Percentiles rank a stretch among this genome's conserved stretches.
phyloP scores from a whole-genome alignment of 768 basidiomycete genomes.

The Agrocybe praecox region DNA sequence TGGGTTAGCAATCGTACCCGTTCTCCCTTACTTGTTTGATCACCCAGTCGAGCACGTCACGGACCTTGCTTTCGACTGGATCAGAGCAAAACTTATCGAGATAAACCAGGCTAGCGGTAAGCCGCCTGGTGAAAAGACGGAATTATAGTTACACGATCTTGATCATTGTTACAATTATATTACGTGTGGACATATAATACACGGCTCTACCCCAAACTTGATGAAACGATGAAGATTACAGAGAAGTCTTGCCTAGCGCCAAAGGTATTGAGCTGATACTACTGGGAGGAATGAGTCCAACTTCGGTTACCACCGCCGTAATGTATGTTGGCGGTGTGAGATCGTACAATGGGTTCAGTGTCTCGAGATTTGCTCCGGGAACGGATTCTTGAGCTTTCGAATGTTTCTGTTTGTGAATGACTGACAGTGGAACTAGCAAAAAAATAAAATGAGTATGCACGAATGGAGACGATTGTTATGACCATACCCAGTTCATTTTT shows the following conservation, averaged over 20 bases:
- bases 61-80: conserved; percentile 71
- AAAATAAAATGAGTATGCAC: not conserved
- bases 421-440: conserved; percentile 35
- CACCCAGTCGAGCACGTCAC: conserved; percentile 77
- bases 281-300: conserved; percentile 91
- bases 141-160: conserved; percentile 26
- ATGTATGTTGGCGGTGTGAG: conserved; percentile 90
- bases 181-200: not conserved
- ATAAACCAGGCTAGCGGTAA: conserved; percentile 27
- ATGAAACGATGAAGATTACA: conserved; percentile 29
- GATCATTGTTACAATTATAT: not conserved
- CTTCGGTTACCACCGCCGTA: conserved; percentile 96
- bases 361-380: conserved; percentile 62
- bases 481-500: conserved; percentile 91
- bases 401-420: conserved; percentile 29
- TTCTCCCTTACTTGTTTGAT: conserved; percentile 77
- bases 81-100: conserved; percentile 56
- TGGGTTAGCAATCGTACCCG: conserved; percentile 73
- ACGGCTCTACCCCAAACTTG: conserved; percentile 4
- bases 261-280: conserved; percentile 85
- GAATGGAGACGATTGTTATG: not conserved
- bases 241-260: conserved; percentile 56
- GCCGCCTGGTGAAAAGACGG: conserved; percentile 20
- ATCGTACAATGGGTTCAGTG: conserved; percentile 90
- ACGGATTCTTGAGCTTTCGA: conserved; percentile 23